Evolutionary conservation across 208 protist genomes (phyloP).

Genomic region (Trypanosoma avium): DNA sequence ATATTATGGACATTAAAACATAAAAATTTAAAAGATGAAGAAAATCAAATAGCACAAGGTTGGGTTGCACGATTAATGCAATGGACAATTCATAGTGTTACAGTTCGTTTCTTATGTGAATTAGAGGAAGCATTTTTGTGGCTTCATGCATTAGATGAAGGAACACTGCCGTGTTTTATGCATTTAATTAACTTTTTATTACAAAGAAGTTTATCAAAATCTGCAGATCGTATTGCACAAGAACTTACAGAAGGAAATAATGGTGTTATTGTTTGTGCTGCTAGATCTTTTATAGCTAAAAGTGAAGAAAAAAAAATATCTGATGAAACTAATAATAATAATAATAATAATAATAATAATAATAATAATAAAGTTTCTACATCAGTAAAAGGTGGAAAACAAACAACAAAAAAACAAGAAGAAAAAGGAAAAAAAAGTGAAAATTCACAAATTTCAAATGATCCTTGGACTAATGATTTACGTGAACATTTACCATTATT

Average conservation of each 20-base stretch:
- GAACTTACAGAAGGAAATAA: slow-evolving; percentile 49
- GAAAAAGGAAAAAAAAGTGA: slow-evolving; percentile 15
- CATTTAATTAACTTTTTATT: slow-evolving; percentile 83
- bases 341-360: slow-evolving; percentile 1
- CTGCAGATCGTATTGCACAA: slow-evolving; percentile 72
- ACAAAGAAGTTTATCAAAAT: slow-evolving; percentile 85
- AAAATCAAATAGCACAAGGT: slow-evolving; percentile 41
- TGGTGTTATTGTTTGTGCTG: slow-evolving; percentile 71
- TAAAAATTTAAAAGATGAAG: slow-evolving; percentile 22
- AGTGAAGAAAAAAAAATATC: slow-evolving; percentile 31
- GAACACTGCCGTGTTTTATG: slow-evolving; percentile 76
- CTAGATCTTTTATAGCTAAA: slow-evolving; percentile 53
- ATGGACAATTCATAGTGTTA: slow-evolving; percentile 85
- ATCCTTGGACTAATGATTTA: slow-evolving; percentile 62
- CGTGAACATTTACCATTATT: slow-evolving; percentile 45
- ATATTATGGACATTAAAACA: slow-evolving; percentile 75
- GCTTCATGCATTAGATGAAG: slow-evolving; percentile 45
- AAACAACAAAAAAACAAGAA: neutral
- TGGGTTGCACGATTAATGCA: slow-evolving; percentile 80
- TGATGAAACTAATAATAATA: slow-evolving; percentile 3
- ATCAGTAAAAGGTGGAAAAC: slow-evolving; percentile 1
- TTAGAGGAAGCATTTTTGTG: slow-evolving; percentile 73
- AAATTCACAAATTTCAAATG: slow-evolving; percentile 1
- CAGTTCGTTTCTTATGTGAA: slow-evolving; percentile 69
- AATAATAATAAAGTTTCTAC: neutral